Evolutionary conservation across 1,284 basidiomycete genomes (phyloP).

Genomic region (Leccinum fallax): DNA sequence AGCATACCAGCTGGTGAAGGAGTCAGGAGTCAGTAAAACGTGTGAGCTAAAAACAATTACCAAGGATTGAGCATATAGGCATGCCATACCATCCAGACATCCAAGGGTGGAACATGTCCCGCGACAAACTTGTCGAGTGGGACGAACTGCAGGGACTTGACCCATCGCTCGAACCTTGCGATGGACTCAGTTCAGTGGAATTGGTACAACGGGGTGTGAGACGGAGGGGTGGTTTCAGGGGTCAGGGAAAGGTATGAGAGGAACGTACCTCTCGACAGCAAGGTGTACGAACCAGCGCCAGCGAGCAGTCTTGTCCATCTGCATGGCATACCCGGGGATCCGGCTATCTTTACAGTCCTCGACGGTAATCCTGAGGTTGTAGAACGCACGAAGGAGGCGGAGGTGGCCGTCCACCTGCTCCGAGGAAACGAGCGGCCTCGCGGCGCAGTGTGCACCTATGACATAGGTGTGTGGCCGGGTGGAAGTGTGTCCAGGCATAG

Average conservation of each 20-base stretch:
- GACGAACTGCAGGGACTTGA: constrained; percentile 25
- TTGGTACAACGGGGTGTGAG: not conserved
- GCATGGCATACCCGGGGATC: constrained; percentile 26
- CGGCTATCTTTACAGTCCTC: constrained; percentile 33
- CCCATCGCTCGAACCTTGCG: constrained; percentile 41
- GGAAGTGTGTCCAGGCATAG: not conserved
- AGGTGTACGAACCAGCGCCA: constrained; percentile 37
- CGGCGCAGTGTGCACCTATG: constrained; percentile 19
- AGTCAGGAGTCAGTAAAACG: constrained; percentile 1
- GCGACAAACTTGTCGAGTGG: constrained; percentile 31
- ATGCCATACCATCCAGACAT: constrained; percentile 53
- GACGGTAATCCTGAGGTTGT: constrained; percentile 27
- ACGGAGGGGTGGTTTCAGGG: not conserved
- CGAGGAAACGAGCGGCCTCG: constrained; percentile 26
- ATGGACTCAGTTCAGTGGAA: not conserved
- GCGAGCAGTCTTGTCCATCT: constrained; percentile 28
- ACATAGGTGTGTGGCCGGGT: constrained; percentile 9
- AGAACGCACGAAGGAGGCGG: constrained; percentile 31
- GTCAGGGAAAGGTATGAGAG: not conserved
- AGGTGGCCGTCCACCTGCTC: constrained; percentile 33
- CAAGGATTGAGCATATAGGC: constrained; percentile 45
- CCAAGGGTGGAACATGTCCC: constrained; percentile 42
- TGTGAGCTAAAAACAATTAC: constrained; percentile 23
- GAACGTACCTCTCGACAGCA: constrained; percentile 32
- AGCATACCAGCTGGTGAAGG: constrained; percentile 37